phyloP scores from a whole-genome alignment of 23 red algal genomes.

The Gracilaria domingensis region DNA sequence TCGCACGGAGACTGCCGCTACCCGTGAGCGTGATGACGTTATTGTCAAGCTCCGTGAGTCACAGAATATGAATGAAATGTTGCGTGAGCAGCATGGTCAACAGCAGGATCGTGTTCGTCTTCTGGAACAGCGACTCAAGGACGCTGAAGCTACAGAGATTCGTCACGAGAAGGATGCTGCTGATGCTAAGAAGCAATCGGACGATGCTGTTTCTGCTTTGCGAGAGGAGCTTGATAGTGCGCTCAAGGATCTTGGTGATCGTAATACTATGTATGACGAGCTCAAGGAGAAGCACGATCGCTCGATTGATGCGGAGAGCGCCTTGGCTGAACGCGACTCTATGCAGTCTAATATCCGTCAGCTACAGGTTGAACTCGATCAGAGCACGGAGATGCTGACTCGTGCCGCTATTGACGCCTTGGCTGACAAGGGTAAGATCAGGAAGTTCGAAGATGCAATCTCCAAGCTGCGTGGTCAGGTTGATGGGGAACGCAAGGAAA shows the following conservation, averaged over 20 bases:
- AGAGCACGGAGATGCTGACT: conserved; percentile 65
- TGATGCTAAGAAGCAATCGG: conserved; percentile 13
- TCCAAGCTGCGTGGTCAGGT: conserved; percentile 25
- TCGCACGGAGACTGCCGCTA: background rate
- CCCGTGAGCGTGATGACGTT: conserved; percentile 6
- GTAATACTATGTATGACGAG: conserved; percentile 43
- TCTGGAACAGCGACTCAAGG: conserved; percentile 15
- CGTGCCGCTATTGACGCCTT: conserved; percentile 73
- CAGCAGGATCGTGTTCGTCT: conserved; percentile 8
- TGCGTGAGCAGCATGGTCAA: conserved; percentile 1
- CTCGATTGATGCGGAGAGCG: conserved; percentile 11
- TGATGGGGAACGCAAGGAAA: conserved; percentile 35
- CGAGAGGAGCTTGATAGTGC: conserved; percentile 47
- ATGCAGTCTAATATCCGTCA: conserved; percentile 35
- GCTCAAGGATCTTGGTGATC: conserved; percentile 29
- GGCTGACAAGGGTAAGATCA: conserved; percentile 54
- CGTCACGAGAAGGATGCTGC: background rate
- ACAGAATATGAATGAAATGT: conserved; percentile 12
- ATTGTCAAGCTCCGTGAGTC: conserved; percentile 10
- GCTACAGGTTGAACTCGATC: conserved; percentile 58
- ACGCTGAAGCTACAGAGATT: conserved; percentile 11
- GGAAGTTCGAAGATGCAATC: conserved; percentile 56
- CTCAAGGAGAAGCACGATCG: background rate
- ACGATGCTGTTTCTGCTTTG: conserved; percentile 46
- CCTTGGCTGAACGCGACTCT: conserved; percentile 53